These are phyloP conservation scores for Coix lacrymajobi DNA, from an alignment of 176 grass and related monocot genomes.

Conservation along the genomic window DNA sequence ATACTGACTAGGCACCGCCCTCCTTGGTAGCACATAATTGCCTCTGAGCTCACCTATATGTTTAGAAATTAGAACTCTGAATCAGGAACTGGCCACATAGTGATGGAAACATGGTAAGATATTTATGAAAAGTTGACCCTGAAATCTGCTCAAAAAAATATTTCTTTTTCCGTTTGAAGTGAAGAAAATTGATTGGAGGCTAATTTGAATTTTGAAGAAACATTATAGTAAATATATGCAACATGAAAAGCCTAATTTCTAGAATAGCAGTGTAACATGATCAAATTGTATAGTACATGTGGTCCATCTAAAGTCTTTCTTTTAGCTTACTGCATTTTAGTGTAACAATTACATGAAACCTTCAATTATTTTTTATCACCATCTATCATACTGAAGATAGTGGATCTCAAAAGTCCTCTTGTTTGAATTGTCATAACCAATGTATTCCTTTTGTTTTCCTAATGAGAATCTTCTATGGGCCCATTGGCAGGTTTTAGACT, in stretches of 20 bases:
- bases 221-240: background rate
- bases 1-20: background rate
- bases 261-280: background rate
- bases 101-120: background rate
- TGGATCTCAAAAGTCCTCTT: background rate
- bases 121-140: background rate
- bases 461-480: background rate
- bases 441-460: background rate
- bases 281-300: background rate
- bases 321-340: background rate
- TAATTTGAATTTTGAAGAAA: background rate
- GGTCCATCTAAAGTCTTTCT: background rate
- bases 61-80: background rate
- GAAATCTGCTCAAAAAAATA: background rate
- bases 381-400: background rate
- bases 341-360: background rate
- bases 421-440: background rate
- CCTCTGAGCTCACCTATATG: background rate
- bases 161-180: background rate
- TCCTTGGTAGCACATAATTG: background rate
- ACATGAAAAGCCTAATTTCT: background rate
- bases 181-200: background rate
- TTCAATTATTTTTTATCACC: background rate
- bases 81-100: background rate
- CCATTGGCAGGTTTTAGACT: slow-evolving; percentile 68